These are phyloP conservation scores for Chlorociboria aeruginascens DNA, from an alignment of 495 filamentous ascomycete genomes.

Conservation along the genomic window DNA sequence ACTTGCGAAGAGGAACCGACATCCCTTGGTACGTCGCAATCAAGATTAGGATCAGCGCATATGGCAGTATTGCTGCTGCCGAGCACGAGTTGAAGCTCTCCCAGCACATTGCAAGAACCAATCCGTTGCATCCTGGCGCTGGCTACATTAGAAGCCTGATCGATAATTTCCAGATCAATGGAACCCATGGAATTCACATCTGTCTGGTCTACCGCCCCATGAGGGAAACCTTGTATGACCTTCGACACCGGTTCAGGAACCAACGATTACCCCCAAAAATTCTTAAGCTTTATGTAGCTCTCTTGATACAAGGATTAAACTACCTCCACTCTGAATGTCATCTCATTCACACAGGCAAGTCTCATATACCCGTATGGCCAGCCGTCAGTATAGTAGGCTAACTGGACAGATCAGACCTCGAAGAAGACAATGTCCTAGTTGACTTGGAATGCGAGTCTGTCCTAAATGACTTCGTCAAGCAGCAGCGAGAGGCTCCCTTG, in stretches of 20 bases:
- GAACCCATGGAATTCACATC: conserved; percentile 27
- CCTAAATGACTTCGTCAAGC: conserved; percentile 28
- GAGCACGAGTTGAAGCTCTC: conserved; percentile 28
- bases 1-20: too few species aligned
- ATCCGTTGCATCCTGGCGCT: conserved; percentile 25
- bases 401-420: conserved; percentile 26
- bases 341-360: conserved; percentile 24
- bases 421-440: conserved; percentile 33
- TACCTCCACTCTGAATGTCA: conserved; percentile 15
- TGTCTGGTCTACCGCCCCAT: conserved; percentile 32
- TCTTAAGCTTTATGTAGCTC: conserved; percentile 12
- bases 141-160: conserved; percentile 20
- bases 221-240: conserved; percentile 30
- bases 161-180: conserved; percentile 26
- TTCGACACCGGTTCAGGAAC: conserved; percentile 23
- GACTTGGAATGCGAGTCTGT: conserved; percentile 30
- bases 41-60: conserved; percentile 23
- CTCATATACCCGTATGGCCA: background rate
- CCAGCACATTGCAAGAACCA: conserved; percentile 23
- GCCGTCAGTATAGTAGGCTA: background rate
- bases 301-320: conserved; percentile 29
- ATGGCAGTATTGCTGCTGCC: conserved; percentile 21
- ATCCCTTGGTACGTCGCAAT: background rate
- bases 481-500: conserved; percentile 27
- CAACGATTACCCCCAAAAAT: conserved; percentile 19